Percentiles rank a stretch among this genome's conserved stretches.
Conservation (phyloP, 73 alveolate species). For the Tetrahymena thermophila region DNA sequence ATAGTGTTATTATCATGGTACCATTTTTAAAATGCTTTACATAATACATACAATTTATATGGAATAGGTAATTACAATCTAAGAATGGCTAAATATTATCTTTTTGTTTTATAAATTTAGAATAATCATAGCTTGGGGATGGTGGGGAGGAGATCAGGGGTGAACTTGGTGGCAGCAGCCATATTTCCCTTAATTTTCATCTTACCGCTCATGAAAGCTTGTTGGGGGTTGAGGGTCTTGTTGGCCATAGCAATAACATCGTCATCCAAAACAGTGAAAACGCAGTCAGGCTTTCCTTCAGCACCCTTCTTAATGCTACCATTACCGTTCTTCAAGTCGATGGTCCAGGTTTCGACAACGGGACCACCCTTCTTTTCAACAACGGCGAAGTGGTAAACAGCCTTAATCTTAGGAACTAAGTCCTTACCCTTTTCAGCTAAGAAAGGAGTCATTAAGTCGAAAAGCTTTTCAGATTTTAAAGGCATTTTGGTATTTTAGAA, state of each 20-base stretch:
- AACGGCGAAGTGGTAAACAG: slow-evolving; percentile 69
- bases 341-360: slow-evolving; percentile 41
- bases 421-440: slow-evolving; percentile 52
- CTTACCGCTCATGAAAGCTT: slow-evolving; percentile 71
- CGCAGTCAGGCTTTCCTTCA: slow-evolving; percentile 60
- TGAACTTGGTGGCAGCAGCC: slow-evolving; percentile 70
- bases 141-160: slow-evolving; percentile 69
- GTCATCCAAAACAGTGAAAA: slow-evolving; percentile 60
- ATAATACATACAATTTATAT: background rate
- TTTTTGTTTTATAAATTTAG: background rate
- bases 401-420: slow-evolving; percentile 54
- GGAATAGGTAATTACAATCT: background rate
- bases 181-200: slow-evolving; percentile 75
- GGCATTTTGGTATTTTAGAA: slow-evolving; percentile 12
- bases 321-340: slow-evolving; percentile 65
- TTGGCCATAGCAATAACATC: slow-evolving; percentile 51
- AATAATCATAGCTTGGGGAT: slow-evolving; percentile 39
- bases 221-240: slow-evolving; percentile 64
- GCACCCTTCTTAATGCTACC: slow-evolving; percentile 45
- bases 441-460: slow-evolving; percentile 59
- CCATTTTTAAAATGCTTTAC: background rate
- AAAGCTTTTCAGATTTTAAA: slow-evolving; percentile 53
- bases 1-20: background rate
- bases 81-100: background rate
- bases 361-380: slow-evolving; percentile 51